These are phyloP conservation scores for Luffa acutangula DNA, from an alignment of 306 rosid genomes.

Conservation along the genomic window DNA sequence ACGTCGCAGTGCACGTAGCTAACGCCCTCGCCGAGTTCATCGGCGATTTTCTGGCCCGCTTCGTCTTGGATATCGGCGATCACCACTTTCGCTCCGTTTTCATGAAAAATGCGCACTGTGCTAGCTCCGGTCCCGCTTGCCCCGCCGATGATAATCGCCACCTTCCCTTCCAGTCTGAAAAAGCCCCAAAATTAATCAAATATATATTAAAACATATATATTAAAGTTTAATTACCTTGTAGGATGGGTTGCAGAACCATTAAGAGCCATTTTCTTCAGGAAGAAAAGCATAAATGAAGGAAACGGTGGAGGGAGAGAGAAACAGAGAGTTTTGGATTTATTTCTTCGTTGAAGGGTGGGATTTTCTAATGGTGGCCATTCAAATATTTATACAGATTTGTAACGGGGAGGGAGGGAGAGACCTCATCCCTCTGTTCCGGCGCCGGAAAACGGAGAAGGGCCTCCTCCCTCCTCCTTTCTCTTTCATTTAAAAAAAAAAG, in stretches of 20 bases:
- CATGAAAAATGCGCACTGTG: slow-evolving; percentile 18
- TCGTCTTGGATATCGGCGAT: slow-evolving; percentile 29
- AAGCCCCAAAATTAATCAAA: background rate
- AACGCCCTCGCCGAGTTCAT: slow-evolving; percentile 13
- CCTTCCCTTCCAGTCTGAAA: slow-evolving; percentile 23
- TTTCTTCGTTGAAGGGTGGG: background rate
- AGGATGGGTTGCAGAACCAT: background rate
- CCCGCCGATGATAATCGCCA: slow-evolving; percentile 30
- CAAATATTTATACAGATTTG: background rate
- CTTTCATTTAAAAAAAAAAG: too few species aligned
- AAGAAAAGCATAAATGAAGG: background rate
- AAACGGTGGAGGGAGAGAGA: background rate
- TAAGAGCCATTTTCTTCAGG: background rate
- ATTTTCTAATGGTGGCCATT: background rate
- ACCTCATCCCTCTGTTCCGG: too few species aligned
- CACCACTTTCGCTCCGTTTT: slow-evolving; percentile 22
- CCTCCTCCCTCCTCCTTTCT: too few species aligned
- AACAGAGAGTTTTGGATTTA: background rate
- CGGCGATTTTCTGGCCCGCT: slow-evolving; percentile 17
- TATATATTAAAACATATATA: too few species aligned
- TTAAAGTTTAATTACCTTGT: too few species aligned
- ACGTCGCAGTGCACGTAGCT: slow-evolving; percentile 23
- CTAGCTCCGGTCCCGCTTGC: slow-evolving; percentile 31
- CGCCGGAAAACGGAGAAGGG: too few species aligned
- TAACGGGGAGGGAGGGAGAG: too few species aligned